Evolutionary conservation across 2,329 filamentous ascomycete species (phyloP).

Genomic region (Orbilia ellipsospora): DNA sequence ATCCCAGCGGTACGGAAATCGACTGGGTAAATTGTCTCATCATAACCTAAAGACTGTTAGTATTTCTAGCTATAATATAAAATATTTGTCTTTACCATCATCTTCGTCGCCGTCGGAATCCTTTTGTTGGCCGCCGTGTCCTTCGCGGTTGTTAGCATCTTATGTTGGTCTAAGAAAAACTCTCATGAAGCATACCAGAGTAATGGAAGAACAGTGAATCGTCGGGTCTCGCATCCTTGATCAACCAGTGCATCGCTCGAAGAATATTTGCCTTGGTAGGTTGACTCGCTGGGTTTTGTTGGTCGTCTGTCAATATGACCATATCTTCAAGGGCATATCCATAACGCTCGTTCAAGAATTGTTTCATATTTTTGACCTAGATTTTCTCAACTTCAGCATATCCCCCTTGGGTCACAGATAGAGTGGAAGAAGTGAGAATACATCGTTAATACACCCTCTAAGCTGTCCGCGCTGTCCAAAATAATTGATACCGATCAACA

Average conservation of each 20-base stretch:
- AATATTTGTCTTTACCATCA: constrained; percentile 67
- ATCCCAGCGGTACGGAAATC: constrained; percentile 77
- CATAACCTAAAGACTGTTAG: constrained; percentile 65
- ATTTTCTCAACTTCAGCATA: background rate
- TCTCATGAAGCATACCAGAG: constrained; percentile 67
- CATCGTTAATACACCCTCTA: constrained; percentile 82
- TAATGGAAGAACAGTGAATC: constrained; percentile 83
- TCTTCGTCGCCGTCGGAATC: constrained; percentile 80
- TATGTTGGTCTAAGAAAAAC: background rate
- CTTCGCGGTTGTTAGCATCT: constrained; percentile 61
- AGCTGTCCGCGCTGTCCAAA: constrained; percentile 78
- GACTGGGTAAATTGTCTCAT: constrained; percentile 82
- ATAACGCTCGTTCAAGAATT: constrained; percentile 75
- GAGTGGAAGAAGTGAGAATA: constrained; percentile 5
- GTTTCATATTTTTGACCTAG: constrained; percentile 74
- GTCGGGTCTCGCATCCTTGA: constrained; percentile 76
- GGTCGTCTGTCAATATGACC: constrained; percentile 81
- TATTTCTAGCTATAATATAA: background rate
- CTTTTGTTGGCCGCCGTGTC: constrained; percentile 79
- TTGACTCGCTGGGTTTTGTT: constrained; percentile 74
- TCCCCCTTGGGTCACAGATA: no score
- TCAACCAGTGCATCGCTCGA: constrained; percentile 79
- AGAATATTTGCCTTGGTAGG: constrained; percentile 81
- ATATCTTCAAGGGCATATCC: constrained; percentile 81
- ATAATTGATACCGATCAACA: constrained; percentile 85